phyloP scores from a whole-genome alignment of 2,329 filamentous ascomycete genomes.

The Beauveria brongniartii region DNA sequence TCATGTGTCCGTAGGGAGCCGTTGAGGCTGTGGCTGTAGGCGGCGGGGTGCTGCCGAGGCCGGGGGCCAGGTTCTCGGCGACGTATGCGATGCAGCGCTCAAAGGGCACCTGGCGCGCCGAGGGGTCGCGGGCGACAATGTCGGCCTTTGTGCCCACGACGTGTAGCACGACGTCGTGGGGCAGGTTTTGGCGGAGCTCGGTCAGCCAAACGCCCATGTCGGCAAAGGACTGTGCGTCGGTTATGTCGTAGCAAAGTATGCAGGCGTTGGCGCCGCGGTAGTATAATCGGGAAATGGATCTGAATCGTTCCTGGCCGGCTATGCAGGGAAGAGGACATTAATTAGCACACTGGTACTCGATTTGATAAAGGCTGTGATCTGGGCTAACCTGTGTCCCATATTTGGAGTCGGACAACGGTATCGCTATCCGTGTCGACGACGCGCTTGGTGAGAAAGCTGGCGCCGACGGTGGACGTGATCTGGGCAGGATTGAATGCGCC shows the following conservation, averaged over 20 bases:
- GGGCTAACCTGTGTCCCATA: conserved; percentile 75
- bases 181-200: conserved; percentile 73
- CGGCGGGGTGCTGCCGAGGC: conserved; percentile 57
- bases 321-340: conserved; percentile 4
- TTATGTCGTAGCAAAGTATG: conserved; percentile 92
- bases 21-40: conserved; percentile 44
- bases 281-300: conserved; percentile 89
- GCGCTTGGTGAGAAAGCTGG: conserved; percentile 71
- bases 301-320: conserved; percentile 89
- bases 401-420: conserved; percentile 82
- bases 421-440: conserved; percentile 78
- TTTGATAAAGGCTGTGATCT: too few species aligned
- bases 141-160: conserved; percentile 95
- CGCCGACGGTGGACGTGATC: conserved; percentile 65
- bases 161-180: conserved; percentile 73
- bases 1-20: conserved; percentile 22
- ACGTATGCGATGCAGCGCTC: conserved; percentile 95
- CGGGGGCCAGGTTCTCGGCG: conserved; percentile 78
- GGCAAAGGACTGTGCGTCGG: conserved; percentile 72
- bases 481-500: conserved; percentile 60
- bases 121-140: conserved; percentile 77
- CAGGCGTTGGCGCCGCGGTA: conserved; percentile 93
- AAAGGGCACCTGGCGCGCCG: conserved; percentile 76
- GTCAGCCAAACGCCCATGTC: conserved; percentile 90
- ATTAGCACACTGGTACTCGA: conserved; percentile 10